Evolutionary conservation across 2,329 filamentous ascomycete species (phyloP).

Genomic region (Harringtonia aguacate): DNA sequence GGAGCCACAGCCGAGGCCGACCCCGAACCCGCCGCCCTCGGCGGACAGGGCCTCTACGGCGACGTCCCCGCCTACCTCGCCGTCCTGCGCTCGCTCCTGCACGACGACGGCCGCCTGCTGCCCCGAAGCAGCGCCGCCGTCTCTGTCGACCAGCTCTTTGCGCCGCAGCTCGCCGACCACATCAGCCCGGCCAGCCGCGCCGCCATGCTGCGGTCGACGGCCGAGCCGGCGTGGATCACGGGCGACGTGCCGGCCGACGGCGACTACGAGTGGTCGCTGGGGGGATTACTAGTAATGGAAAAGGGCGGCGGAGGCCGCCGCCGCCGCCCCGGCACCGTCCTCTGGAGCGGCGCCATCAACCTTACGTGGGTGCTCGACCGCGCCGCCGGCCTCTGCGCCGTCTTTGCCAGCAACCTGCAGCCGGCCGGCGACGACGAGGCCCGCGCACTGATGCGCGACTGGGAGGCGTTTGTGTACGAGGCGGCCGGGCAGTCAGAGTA

Average conservation of each 20-base stretch:
- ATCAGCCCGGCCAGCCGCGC: constrained; percentile 6
- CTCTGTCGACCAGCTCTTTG: constrained; percentile 30
- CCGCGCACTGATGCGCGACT: constrained; percentile 22
- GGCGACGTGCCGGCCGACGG: constrained; percentile 20
- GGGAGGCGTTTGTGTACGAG: constrained; percentile 28
- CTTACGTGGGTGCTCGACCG: constrained; percentile 31
- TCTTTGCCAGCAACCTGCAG: constrained; percentile 30
- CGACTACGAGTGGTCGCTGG: constrained; percentile 29
- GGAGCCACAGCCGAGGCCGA: background rate
- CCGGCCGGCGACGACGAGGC: constrained; percentile 27
- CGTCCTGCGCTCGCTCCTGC: constrained; percentile 33
- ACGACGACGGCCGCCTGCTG: constrained; percentile 37
- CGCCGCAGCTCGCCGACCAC: constrained; percentile 28
- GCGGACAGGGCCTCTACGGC: constrained; percentile 25
- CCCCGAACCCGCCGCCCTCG: constrained; percentile 10
- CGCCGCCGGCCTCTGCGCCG: constrained; percentile 25
- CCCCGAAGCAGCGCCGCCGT: constrained; percentile 21
- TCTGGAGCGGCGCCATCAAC: constrained; percentile 35
- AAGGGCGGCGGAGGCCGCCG: constrained; percentile 20
- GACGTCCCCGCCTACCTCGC: constrained; percentile 29
- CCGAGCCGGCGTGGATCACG: constrained; percentile 16
- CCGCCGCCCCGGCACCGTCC: constrained; percentile 26
- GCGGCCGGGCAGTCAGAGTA: constrained; percentile 8
- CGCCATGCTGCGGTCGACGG: constrained; percentile 17
- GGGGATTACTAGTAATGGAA: constrained; percentile 28